Evolutionary conservation across 345 rosid genomes (phyloP).

Genomic region (Linum trigynum): DNA sequence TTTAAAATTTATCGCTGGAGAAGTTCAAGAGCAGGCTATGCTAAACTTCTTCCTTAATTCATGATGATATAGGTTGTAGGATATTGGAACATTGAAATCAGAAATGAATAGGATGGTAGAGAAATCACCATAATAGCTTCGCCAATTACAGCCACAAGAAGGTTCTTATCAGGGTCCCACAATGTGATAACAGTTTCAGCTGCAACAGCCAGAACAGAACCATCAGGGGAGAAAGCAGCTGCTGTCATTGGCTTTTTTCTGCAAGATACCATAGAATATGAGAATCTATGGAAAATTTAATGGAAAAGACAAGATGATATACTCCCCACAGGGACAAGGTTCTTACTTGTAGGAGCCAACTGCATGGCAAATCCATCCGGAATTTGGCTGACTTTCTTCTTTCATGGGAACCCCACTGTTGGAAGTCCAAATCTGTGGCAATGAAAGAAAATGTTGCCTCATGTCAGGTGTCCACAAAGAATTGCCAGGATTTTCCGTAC

Average conservation of each 20-base stretch:
- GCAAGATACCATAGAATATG: conserved; percentile 17
- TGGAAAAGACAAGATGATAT: neutral
- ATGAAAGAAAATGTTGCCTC: conserved; percentile 1
- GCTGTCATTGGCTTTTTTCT: conserved; percentile 90
- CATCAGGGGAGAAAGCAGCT: conserved; percentile 88
- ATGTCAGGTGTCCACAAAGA: neutral
- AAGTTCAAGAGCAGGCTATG: too few species aligned
- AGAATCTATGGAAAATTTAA: neutral
- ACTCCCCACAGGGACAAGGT: conserved; percentile 6
- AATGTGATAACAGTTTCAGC: conserved; percentile 82
- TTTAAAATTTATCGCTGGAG: too few species aligned
- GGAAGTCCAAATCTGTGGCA: conserved; percentile 64
- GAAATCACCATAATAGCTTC: conserved; percentile 45
- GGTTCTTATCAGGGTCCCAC: conserved; percentile 78
- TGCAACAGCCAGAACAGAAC: conserved; percentile 93
- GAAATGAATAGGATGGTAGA: neutral
- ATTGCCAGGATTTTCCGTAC: neutral
- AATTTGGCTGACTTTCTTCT: conserved; percentile 28
- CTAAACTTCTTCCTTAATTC: too few species aligned
- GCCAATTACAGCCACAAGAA: conserved; percentile 76
- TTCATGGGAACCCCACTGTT: conserved; percentile 33
- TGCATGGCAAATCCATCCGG: conserved; percentile 82
- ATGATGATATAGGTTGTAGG: too few species aligned
- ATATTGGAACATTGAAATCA: neutral
- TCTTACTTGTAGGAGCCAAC: conserved; percentile 88